Conservation (phyloP, 331 rosid genomes). For the Prunus yedoensis region DNA sequence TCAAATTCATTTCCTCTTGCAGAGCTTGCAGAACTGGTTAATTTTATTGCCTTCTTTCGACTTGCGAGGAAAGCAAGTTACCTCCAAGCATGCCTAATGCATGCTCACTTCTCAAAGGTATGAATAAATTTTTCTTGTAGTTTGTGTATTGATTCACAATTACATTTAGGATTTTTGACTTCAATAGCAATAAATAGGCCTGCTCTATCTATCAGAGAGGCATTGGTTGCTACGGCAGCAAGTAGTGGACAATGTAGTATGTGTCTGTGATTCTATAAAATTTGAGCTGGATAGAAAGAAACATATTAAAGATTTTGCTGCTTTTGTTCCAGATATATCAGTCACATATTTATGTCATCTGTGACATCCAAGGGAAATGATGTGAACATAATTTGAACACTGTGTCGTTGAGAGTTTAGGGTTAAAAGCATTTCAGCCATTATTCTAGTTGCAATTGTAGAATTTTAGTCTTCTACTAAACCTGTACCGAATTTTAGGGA, state of each 20-base stretch:
- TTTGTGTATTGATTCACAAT: conserved; percentile 15
- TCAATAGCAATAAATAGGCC: conserved; percentile 12
- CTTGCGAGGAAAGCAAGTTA: conserved; percentile 89
- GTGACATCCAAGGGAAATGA: background rate
- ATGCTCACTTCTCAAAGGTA: conserved; percentile 98
- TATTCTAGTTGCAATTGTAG: background rate
- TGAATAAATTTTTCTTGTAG: conserved; percentile 23
- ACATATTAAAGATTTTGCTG: conserved; percentile 4
- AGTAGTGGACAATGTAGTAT: conserved; percentile 20
- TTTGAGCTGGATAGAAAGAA: background rate
- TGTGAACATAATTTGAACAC: background rate
- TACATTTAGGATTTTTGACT: conserved; percentile 18
- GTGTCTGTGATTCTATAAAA: background rate
- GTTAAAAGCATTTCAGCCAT: background rate
- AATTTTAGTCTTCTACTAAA: background rate
- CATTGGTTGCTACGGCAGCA: conserved; percentile 13
- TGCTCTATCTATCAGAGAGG: conserved; percentile 11
- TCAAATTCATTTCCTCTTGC: conserved; percentile 37
- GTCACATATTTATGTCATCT: conserved; percentile 1
- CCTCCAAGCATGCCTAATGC: conserved; percentile 99
- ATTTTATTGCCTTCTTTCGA: conserved; percentile 87
- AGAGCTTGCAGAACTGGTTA: conserved; percentile 92
- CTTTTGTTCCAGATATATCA: background rate
- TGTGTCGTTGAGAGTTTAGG: background rate
- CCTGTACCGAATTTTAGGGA: background rate